Evolutionary conservation across 192 early-diverging fungal genomes (phyloP), one percentile per base, ranked within the genome.

Genomic region (Backusella mclennaniae): DNA sequence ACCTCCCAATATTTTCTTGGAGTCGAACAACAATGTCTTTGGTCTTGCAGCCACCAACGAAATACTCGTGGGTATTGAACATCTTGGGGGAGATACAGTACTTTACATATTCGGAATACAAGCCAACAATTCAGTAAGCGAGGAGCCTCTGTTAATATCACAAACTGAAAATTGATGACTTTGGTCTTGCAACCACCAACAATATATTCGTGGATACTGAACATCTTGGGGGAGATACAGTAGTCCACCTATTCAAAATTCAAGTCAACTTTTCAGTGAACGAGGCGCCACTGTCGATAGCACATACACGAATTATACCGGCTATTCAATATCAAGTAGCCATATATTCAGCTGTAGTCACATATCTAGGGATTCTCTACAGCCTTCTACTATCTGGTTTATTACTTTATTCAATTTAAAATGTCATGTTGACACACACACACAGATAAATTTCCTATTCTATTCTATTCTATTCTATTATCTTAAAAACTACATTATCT

Each of bases 1-100:
- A 74, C 95, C 95, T 26, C 15, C 88, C 75, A 93, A 95, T 70
- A 90, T 92, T 75, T 95, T 95, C 75, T 79, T 95, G 73, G 92
- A 93, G 70, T 81, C 87, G 11, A 88, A 84, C 67, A 81, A 85
- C 0, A 85, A 88, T 74, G 83, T 88, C 72, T 93, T 95, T 85
- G 94, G 92, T 17, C 79, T 94, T 35, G 90, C 93, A 4, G 89
- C 89, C 0, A 85, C 86, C 23, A 86, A 82, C 15, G 80, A 85
- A 81, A 36, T 26, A 26, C 0, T 26, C 26, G 74, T 69, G 35
- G 85, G 84, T 19, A 74, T 53, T 33, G 31, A 66, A 1, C 29
- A 35, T 21, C n/a, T 21, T 4, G 21, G 1, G 31, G 21, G 52
- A 6, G 21, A 21, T 7, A 33, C 52, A 68, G 5, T 19, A 70